These are phyloP conservation scores for Gentiana straminea DNA, from an alignment of 257 asterid species.

Conservation along the genomic window DNA sequence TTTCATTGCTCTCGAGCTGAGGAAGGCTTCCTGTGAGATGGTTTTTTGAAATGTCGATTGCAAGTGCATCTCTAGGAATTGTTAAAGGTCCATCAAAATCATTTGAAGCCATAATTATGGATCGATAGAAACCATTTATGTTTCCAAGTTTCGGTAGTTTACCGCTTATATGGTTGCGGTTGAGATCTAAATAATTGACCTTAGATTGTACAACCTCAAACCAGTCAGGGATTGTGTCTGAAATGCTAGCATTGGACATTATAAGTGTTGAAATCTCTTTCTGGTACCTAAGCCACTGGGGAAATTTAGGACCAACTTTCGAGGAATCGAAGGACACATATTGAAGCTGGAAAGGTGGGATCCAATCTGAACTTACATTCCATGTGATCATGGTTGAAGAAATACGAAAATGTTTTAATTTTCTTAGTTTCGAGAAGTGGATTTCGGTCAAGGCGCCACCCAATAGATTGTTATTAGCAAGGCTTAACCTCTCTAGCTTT, in stretches of 20 bases:
- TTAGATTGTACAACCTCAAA: conserved; percentile 1
- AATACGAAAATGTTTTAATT: not conserved
- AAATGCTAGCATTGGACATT: conserved; percentile 11
- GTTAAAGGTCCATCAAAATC: conserved; percentile 13
- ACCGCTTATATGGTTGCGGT: conserved; percentile 8
- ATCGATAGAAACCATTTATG: not conserved
- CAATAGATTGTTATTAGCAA: conserved; percentile 2
- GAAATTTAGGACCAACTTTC: conserved; percentile 9
- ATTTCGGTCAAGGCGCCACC: conserved; percentile 6
- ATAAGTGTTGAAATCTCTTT: not conserved
- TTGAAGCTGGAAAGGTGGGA: conserved; percentile 19
- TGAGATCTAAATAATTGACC: conserved; percentile 11
- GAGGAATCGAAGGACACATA: not conserved
- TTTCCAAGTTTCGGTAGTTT: conserved; percentile 9
- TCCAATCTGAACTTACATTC: conserved; percentile 14
- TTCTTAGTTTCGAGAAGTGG: conserved; percentile 5
- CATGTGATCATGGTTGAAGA: conserved; percentile 3
- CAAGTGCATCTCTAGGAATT: conserved; percentile 6
- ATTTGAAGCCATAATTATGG: conserved; percentile 3
- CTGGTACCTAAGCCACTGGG: conserved; percentile 16
- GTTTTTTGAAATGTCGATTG: conserved; percentile 11
- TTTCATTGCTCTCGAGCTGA: not conserved
- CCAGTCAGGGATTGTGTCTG: conserved; percentile 15
- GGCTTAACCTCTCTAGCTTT: not conserved
- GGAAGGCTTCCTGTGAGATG: conserved; percentile 11